Evolutionary conservation across 352 stramenopile species (phyloP), one percentile per base, ranked within the genome.

Genomic region (Phytophthora constricta): DNA sequence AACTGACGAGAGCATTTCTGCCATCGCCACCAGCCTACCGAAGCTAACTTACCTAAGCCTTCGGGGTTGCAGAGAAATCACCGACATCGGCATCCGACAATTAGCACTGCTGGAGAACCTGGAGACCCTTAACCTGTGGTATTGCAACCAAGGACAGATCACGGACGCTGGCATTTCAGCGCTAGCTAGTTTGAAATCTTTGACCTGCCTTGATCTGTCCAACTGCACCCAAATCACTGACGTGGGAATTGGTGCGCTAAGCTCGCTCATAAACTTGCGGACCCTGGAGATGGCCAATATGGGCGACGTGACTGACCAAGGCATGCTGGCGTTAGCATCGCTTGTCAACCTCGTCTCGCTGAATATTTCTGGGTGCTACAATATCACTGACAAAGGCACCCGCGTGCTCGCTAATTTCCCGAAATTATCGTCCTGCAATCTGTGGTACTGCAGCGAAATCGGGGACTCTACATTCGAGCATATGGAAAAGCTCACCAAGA

Each of bases 381-480:
- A 92, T 33, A 72, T 94, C 65, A 94, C 86, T 11, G 86, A 94
- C 62, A 23, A 65, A 0, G 86, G 86, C 42, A 92, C 80, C 3
- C 45, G 75, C 28, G 84, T 94, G 51, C 60, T 94, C 11, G 48
- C 45, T 13, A 76, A 79, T 51, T 92, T 92, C 55, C 58, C 65
- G 5, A 59, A 74, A n/a, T 61, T 94, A 26, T 77, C 79, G 25
- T 91, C 80, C 1, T 89, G 77, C 61, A 94, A 93, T 31, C 52
- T 94, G 19, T 94, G 86, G 84, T 94, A 94, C 68, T 94, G 86
- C 67, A 91, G 81, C 54, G 86, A 92, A 68, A 83, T 94, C n/a
- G 69, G 71, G 10, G 82, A 90, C 52, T 56, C 63, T 4, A 92
- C 86, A 23, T 87, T 94, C 20, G 57, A 34, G 22, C 72, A 91